These are phyloP conservation scores for Moesziomyces aphidis DNA, from an alignment of 1,284 basidiomycete genomes.

Conservation along the genomic window DNA sequence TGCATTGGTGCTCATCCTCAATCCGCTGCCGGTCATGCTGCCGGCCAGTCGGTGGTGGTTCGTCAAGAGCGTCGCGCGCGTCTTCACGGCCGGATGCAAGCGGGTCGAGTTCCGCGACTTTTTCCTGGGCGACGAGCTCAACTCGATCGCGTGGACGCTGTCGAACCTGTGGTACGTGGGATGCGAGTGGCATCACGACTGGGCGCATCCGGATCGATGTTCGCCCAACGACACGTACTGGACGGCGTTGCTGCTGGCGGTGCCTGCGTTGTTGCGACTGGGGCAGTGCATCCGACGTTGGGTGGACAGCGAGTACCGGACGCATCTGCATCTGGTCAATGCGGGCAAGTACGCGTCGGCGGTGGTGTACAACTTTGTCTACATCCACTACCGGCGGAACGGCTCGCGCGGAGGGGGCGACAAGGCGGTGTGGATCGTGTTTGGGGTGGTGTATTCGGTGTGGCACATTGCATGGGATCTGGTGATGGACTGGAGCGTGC, in stretches of 20 bases:
- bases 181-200: constrained; percentile 75
- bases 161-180: constrained; percentile 72
- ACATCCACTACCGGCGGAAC: constrained; percentile 62
- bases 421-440: constrained; percentile 70
- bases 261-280: constrained; percentile 80
- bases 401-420: constrained; percentile 34
- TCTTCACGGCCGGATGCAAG: constrained; percentile 76
- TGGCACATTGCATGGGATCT: constrained; percentile 84
- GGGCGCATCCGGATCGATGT: constrained; percentile 51
- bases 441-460: constrained; percentile 75
- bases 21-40: constrained; percentile 80
- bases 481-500: constrained; percentile 73
- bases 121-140: constrained; percentile 68
- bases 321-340: constrained; percentile 85
- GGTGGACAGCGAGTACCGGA: constrained; percentile 74
- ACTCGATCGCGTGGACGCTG: constrained; percentile 65
- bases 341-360: constrained; percentile 70
- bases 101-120: constrained; percentile 67
- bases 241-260: constrained; percentile 72
- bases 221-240: constrained; percentile 58
- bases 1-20: constrained; percentile 75
- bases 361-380: constrained; percentile 62
- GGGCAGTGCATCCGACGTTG: constrained; percentile 89
- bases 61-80: constrained; percentile 73
- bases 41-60: constrained; percentile 83